These are phyloP conservation scores for Knufia petricola DNA, from an alignment of 2,329 filamentous ascomycete genomes.

Conservation along the genomic window DNA sequence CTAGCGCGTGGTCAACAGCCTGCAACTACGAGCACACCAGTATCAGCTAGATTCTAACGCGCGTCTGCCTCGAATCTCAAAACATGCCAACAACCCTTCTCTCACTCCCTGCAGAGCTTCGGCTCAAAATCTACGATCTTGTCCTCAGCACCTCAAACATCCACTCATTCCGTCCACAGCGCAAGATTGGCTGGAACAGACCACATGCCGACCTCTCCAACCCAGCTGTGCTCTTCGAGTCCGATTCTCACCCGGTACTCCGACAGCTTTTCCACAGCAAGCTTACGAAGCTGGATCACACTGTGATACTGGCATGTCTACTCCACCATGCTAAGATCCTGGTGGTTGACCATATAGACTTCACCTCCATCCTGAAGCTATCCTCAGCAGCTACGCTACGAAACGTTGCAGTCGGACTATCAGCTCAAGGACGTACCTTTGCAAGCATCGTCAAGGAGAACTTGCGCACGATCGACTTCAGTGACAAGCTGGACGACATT, in stretches of 20 bases:
- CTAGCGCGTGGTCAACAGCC: no score
- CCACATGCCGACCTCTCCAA: constrained; percentile 7
- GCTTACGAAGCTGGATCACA: constrained; percentile 2
- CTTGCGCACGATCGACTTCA: constrained; percentile 4
- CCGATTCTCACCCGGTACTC: constrained; percentile 5
- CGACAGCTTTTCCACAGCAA: constrained; percentile 5
- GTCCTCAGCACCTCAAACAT: constrained; percentile 4
- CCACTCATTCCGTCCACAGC: constrained; percentile 7
- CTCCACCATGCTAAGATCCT: constrained; percentile 5
- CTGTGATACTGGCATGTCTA: neutral
- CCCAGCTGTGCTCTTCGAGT: constrained; percentile 4
- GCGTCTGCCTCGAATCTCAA: no score
- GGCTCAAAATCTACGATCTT: constrained; percentile 6
- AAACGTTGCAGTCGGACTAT: neutral
- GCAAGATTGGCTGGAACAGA: constrained; percentile 7
- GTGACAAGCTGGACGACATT: constrained; percentile 8
- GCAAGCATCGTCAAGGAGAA: constrained; percentile 1
- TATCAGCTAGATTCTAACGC: no score
- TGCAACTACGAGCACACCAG: no score
- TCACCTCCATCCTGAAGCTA: constrained; percentile 1
- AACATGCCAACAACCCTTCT: constrained; percentile 4
- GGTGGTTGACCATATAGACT: neutral
- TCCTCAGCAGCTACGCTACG: neutral
- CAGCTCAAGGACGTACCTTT: neutral
- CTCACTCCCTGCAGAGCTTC: constrained; percentile 7